phyloP scores from a whole-genome alignment of 2,329 filamentous ascomycete species.

The Didymella lethalis region DNA sequence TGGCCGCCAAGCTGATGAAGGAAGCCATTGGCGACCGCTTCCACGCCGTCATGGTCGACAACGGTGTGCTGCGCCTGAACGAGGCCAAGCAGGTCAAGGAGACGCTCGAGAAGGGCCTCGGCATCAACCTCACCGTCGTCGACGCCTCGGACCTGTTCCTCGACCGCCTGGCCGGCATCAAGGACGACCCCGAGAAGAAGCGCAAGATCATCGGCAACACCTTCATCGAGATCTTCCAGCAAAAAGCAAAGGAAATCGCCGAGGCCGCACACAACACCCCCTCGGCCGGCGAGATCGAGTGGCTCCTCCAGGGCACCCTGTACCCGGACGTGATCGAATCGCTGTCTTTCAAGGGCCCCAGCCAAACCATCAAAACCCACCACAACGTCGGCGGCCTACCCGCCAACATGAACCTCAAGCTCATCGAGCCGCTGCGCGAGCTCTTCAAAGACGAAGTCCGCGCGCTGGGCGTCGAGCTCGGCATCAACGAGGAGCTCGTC shows the following conservation, averaged over 20 bases:
- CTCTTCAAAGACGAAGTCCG: constrained; percentile 88
- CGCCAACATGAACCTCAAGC: constrained; percentile 68
- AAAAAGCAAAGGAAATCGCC: constrained; percentile 78
- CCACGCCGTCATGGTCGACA: constrained; percentile 85
- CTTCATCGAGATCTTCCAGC: constrained; percentile 84
- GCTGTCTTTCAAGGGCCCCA: constrained; percentile 76
- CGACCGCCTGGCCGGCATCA: constrained; percentile 75
- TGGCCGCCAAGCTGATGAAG: constrained; percentile 84
- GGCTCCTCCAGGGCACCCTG: constrained; percentile 86
- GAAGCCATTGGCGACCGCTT: constrained; percentile 87
- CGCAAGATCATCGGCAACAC: constrained; percentile 87
- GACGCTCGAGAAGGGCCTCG: constrained; percentile 78
- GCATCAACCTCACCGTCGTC: constrained; percentile 89
- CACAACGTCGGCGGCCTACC: constrained; percentile 77
- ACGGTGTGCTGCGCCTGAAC: constrained; percentile 83
- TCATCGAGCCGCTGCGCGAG: constrained; percentile 80
- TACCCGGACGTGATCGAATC: constrained; percentile 78
- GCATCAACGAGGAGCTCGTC: constrained; percentile 76
- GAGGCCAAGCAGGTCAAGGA: constrained; percentile 84
- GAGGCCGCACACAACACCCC: constrained; percentile 71
- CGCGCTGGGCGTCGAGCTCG: constrained; percentile 71
- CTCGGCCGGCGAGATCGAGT: constrained; percentile 79
- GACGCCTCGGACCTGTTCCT: constrained; percentile 82
- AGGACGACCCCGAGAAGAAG: constrained; percentile 81
- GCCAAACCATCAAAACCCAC: constrained; percentile 76